Conservation (phyloP, 2,329 filamentous ascomycete species). For the Zymoseptoria tritici region DNA sequence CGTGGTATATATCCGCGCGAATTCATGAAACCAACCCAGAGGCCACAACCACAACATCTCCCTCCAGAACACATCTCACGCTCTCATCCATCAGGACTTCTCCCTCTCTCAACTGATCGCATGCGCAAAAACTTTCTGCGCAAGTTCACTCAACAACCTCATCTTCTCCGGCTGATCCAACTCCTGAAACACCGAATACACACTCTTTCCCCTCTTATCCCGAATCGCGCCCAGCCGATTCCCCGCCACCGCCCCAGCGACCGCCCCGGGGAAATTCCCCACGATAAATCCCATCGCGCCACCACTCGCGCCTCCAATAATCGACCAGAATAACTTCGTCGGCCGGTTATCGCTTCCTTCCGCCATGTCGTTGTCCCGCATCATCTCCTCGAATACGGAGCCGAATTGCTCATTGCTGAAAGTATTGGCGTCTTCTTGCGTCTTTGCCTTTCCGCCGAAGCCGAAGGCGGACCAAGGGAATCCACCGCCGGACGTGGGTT, state of each 20-base stretch:
- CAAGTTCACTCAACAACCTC: slow-evolving; percentile 72
- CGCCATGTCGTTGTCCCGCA: slow-evolving; percentile 57
- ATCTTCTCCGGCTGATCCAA: slow-evolving; percentile 76
- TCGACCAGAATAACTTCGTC: slow-evolving; percentile 74
- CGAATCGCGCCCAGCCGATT: slow-evolving; percentile 85
- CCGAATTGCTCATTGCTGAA: slow-evolving; percentile 76
- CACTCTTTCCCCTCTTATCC: slow-evolving; percentile 88
- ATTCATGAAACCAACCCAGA: not conserved
- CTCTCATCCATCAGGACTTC: too few relatives aligned
- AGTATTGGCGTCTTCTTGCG: slow-evolving; percentile 35
- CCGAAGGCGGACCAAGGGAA: slow-evolving; percentile 75
- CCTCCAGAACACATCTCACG: too few relatives aligned
- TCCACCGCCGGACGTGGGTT: slow-evolving; percentile 35
- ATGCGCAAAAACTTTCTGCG: slow-evolving; percentile 77
- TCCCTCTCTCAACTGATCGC: slow-evolving; percentile 62
- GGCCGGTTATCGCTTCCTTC: slow-evolving; percentile 54
- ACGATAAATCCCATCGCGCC: slow-evolving; percentile 92
- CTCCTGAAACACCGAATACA: slow-evolving; percentile 86
- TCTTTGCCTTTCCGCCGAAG: slow-evolving; percentile 44
- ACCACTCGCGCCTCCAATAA: slow-evolving; percentile 79
- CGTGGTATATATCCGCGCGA: slow-evolving; percentile 9
- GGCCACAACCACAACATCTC: too few relatives aligned
- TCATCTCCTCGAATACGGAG: slow-evolving; percentile 52
- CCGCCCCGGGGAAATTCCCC: slow-evolving; percentile 78
- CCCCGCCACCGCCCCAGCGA: slow-evolving; percentile 86